Base-by-base conservation (phyloP, 2,329 filamentous ascomycete species). In the Fusarium udum region DNA sequence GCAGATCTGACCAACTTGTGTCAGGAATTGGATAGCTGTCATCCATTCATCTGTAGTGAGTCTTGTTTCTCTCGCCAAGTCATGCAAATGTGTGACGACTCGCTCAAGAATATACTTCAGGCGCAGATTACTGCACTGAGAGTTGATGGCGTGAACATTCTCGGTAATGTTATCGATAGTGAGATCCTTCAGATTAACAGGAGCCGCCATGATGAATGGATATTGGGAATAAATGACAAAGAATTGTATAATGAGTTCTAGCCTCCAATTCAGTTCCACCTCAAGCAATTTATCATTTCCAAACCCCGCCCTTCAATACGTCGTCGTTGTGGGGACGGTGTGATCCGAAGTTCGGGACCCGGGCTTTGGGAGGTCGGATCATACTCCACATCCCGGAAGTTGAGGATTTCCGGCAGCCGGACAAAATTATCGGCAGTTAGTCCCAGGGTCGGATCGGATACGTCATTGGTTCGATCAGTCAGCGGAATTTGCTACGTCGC, bases 91-190 rank as follows among this genome's bases (percentile, higher is more conserved):
- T 4, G 88, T 88, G 34, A 94, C 91, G 3, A 94, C 86, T 12
- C 91, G 84, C 74, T 93, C 90, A 63, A 95, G 85, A 28, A 95
- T 81, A 78, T 92, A 94, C 74, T 88, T 91, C 61, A 92, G 81
- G 20, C 92, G 87, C 12, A 85, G 82, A 75, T 93, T 87, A 6
- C 84, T 78, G 77, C 89, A 88, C 80, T 90, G 87, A 0, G 92
- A 91, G 82, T 95, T 95, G 80, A 94, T 92, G 46, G 85, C 83
- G 75, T 91, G 85, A 24, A 91, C 90, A 77, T 94, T 93, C 46
- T 91, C 87, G 48, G 92, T 94, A 78, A 94, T 94, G 82, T 93
- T 94, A 75, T 92, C 91, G 64, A 90, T 90, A 3, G 90, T 93
- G 26, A 93, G 85, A 80, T 93, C 88, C 32, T 72, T 75, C 28